Evolutionary conservation across 345 rosid species (phyloP).

Genomic region (Aquilaria sinensis): DNA sequence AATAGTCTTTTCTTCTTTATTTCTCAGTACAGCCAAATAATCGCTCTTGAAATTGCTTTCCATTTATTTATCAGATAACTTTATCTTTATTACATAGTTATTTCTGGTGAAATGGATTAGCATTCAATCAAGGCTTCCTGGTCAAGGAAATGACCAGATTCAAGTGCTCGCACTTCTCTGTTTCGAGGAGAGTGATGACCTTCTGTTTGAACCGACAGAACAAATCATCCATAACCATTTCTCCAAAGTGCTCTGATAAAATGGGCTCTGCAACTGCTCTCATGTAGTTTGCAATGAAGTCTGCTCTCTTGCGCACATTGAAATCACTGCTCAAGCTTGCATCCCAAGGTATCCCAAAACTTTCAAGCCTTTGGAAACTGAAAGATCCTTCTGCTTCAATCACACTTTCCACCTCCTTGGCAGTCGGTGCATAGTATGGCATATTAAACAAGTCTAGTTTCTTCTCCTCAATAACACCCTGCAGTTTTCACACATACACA

Average conservation of each 20-base stretch:
- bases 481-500: not conserved
- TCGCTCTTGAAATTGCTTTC: not conserved
- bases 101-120: not conserved
- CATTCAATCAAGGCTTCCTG: conserved; percentile 4
- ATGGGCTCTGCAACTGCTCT: conserved; percentile 13
- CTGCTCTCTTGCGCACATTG: conserved; percentile 1
- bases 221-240: conserved; percentile 10
- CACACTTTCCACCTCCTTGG: conserved; percentile 1
- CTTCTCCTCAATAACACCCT: conserved; percentile 13
- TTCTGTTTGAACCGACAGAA: conserved; percentile 1
- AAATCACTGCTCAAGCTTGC: not conserved
- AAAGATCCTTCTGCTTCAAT: conserved; percentile 13
- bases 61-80: not conserved
- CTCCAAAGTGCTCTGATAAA: conserved; percentile 6
- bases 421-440: conserved; percentile 12
- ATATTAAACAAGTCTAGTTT: conserved; percentile 11
- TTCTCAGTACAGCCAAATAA: conserved; percentile 13
- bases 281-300: not conserved
- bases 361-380: not conserved
- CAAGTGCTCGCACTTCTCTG: not conserved
- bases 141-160: conserved; percentile 7
- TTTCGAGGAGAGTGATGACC: conserved; percentile 1
- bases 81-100: not conserved
- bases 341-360: conserved; percentile 11
- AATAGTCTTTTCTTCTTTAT: conserved; percentile 10